Percentiles rank a stretch among this genome's conserved stretches.
These are phyloP conservation scores for Verbascum thapsus DNA, from an alignment of 257 asterid genomes.

Conservation along the genomic window DNA sequence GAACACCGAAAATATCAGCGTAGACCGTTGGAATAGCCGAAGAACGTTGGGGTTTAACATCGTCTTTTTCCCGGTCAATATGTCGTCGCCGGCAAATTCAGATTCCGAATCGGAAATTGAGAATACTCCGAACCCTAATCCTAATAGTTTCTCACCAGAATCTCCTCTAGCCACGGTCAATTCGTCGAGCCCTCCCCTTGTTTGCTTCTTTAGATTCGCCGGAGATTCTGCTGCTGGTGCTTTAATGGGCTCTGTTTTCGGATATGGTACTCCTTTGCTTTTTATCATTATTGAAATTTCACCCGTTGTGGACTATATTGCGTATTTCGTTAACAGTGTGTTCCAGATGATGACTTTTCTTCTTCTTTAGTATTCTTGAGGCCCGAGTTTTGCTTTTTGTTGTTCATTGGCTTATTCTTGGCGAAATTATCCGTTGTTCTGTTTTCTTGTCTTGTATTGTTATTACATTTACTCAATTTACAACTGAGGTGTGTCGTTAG, in stretches of 20 bases:
- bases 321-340: neutral
- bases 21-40: too few relatives aligned
- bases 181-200: constrained; percentile 59
- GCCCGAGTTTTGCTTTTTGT: neutral
- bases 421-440: neutral
- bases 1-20: too few relatives aligned
- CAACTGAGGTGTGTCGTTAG: neutral
- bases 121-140: constrained; percentile 29
- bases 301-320: neutral
- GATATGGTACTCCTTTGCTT: constrained; percentile 48
- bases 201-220: constrained; percentile 68
- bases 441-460: neutral
- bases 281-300: neutral
- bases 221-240: constrained; percentile 81
- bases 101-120: constrained; percentile 63
- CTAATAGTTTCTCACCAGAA: constrained; percentile 41
- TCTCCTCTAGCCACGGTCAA: constrained; percentile 42
- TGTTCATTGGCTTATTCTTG: neutral
- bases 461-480: neutral
- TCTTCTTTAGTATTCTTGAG: neutral
- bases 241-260: constrained; percentile 79
- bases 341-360: neutral
- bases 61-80: constrained; percentile 31
- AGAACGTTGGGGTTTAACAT: constrained; percentile 53
- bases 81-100: constrained; percentile 61